phyloP scores from a whole-genome alignment of 805 yeast species.

The Teunomyces kruisii region DNA sequence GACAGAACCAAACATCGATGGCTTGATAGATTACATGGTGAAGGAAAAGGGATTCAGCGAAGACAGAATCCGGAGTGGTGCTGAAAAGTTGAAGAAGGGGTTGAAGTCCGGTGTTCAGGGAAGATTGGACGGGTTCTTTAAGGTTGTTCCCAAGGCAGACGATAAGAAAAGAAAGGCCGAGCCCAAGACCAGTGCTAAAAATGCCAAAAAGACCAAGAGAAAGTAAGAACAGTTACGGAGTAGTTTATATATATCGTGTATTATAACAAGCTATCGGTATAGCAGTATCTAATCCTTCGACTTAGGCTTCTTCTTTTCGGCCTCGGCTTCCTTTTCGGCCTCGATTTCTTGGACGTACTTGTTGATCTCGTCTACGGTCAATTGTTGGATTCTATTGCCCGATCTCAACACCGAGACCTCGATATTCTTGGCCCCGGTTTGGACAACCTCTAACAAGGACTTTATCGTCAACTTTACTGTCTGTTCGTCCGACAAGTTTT shows the following conservation, averaged over 20 bases:
- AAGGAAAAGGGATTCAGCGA: slow-evolving; percentile 89
- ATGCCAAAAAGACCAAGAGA: slow-evolving; percentile 24
- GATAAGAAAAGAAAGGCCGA: slow-evolving; percentile 33
- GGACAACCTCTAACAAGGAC: slow-evolving; percentile 91
- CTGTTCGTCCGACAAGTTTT: slow-evolving; percentile 62
- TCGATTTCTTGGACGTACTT: slow-evolving; percentile 79
- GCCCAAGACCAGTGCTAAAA: slow-evolving; percentile 20
- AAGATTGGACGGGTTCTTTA: slow-evolving; percentile 88
- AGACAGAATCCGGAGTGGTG: slow-evolving; percentile 86
- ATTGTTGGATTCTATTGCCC: slow-evolving; percentile 53
- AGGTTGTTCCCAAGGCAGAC: slow-evolving; percentile 52
- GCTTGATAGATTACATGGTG: slow-evolving; percentile 78
- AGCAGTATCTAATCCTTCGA: slow-evolving; percentile 10
- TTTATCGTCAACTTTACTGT: slow-evolving; percentile 81
- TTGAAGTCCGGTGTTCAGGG: slow-evolving; percentile 86
- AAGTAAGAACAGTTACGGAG: neutral
- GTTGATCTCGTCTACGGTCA: slow-evolving; percentile 71
- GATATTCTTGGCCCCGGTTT: slow-evolving; percentile 95
- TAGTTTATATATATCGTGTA: neutral
- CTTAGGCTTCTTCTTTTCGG: slow-evolving; percentile 63
- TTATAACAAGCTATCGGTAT: neutral
- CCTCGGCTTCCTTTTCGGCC: slow-evolving; percentile 81
- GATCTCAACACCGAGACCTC: slow-evolving; percentile 88
- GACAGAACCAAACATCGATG: slow-evolving; percentile 86
- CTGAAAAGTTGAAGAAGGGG: slow-evolving; percentile 79